phyloP scores from a whole-genome alignment of 75 land plant genomes.

The Azolla pinnata region DNA sequence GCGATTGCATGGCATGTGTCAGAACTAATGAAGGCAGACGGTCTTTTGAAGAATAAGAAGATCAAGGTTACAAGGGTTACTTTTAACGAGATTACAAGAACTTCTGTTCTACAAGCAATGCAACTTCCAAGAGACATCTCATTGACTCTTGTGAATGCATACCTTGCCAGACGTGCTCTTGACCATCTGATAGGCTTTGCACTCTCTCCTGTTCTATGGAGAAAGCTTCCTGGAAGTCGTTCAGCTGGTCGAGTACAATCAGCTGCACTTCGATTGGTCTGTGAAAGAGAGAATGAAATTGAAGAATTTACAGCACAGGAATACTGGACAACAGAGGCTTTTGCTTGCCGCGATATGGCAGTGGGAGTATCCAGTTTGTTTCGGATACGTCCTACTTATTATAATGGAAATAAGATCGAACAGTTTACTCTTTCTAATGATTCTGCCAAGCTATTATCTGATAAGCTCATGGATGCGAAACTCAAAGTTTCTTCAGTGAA shows the following conservation, averaged over 20 bases:
- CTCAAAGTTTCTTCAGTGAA: constrained; percentile 50
- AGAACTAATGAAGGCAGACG: constrained; percentile 84
- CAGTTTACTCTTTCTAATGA: constrained; percentile 53
- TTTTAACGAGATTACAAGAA: constrained; percentile 84
- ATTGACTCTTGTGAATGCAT: constrained; percentile 70
- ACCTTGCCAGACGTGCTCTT: constrained; percentile 88
- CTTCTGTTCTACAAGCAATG: constrained; percentile 59
- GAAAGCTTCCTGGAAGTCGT: constrained; percentile 89
- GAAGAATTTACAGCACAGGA: constrained; percentile 68
- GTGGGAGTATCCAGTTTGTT: constrained; percentile 3
- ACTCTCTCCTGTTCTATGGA: constrained; percentile 89
- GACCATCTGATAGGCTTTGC: constrained; percentile 95
- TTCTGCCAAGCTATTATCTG: constrained; percentile 45
- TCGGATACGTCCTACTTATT: constrained; percentile 47
- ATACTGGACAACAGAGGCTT: constrained; percentile 72
- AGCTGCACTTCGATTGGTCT: constrained; percentile 76
- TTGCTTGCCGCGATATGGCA: constrained; percentile 17
- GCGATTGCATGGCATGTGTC: constrained; percentile 97
- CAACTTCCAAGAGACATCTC: constrained; percentile 60
- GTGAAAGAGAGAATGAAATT: constrained; percentile 88
- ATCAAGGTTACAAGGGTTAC: constrained; percentile 62
- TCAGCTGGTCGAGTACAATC: constrained; percentile 99
- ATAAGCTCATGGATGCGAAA: constrained; percentile 20
- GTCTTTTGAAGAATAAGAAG: constrained; percentile 36
- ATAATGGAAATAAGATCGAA: constrained; percentile 52